phyloP scores from a whole-genome alignment of 2,329 filamentous ascomycete species.

The Aspergillus tanneri region DNA sequence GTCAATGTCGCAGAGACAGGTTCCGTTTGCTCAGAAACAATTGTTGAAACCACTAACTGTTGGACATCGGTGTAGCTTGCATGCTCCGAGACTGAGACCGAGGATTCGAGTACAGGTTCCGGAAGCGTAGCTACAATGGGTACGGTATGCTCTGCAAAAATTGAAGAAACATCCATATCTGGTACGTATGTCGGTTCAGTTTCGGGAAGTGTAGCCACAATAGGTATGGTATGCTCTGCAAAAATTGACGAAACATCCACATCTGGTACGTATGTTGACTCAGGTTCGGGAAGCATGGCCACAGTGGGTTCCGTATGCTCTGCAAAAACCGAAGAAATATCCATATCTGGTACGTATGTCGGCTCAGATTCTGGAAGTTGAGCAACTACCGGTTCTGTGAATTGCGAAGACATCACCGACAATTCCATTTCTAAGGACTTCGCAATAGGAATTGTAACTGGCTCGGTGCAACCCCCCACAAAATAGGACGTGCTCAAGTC shows the following conservation, averaged over 20 bases:
- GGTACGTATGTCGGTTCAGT: slow-evolving; percentile 23
- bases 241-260: no score
- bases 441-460: slow-evolving; percentile 21
- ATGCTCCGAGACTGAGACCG: slow-evolving; percentile 18
- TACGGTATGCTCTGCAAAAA: slow-evolving; percentile 19
- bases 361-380: slow-evolving; percentile 15
- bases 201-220: slow-evolving; percentile 21
- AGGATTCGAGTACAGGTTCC: slow-evolving; percentile 19
- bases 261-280: no score
- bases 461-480: slow-evolving; percentile 30
- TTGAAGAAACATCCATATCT: slow-evolving; percentile 21
- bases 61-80: slow-evolving; percentile 18
- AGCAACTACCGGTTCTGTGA: slow-evolving; percentile 21
- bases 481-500: slow-evolving; percentile 36
- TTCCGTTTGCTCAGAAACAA: slow-evolving; percentile 30
- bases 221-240: no score
- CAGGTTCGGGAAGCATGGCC: no score
- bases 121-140: slow-evolving; percentile 25
- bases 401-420: slow-evolving; percentile 37
- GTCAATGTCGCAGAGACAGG: slow-evolving; percentile 24
- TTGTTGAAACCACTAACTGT: slow-evolving; percentile 29
- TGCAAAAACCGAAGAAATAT: slow-evolving; percentile 26
- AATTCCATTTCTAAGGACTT: slow-evolving; percentile 27
- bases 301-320: no score
- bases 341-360: slow-evolving; percentile 20